Conservation (phyloP, 495 filamentous ascomycete species). For the Neurospora sp. region DNA sequence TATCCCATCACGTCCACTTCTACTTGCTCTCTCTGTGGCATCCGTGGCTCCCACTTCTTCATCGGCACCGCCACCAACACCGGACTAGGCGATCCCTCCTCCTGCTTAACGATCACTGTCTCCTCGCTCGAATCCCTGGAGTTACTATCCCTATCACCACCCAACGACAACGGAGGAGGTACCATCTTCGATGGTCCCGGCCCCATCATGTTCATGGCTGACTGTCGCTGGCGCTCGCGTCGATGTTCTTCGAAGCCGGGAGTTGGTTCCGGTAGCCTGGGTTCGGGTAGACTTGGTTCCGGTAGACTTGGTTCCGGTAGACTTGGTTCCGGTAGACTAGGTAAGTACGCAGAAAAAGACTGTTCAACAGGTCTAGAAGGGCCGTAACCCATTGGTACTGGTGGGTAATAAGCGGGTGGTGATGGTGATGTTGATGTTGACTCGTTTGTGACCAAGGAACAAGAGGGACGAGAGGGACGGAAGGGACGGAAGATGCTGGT, state of each 20-base stretch:
- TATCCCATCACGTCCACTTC: too few relatives aligned
- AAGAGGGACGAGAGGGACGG: background rate
- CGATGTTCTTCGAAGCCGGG: background rate
- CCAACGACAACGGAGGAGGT: background rate
- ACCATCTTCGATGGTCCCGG: background rate
- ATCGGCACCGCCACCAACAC: background rate
- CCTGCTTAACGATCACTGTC: background rate
- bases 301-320: background rate
- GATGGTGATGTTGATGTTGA: background rate
- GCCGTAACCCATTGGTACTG: background rate
- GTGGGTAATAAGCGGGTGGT: background rate
- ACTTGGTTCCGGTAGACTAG: background rate
- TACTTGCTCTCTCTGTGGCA: too few relatives aligned
- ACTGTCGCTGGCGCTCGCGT: background rate
- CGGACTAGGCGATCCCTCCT: background rate
- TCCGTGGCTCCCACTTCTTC: background rate
- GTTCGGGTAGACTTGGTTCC: background rate
- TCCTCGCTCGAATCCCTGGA: background rate
- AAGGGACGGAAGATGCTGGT: background rate
- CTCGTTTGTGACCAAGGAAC: background rate
- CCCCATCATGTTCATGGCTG: background rate
- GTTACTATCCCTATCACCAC: rapidly evolving
- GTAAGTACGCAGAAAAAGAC: background rate
- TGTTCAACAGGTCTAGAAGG: background rate
- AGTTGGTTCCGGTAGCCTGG: background rate